A percentile compares a stretch with the other conserved stretches of the same genome.
Evolutionary conservation across 768 basidiomycete species (phyloP).

Genomic region (Phylloporus sp.): DNA sequence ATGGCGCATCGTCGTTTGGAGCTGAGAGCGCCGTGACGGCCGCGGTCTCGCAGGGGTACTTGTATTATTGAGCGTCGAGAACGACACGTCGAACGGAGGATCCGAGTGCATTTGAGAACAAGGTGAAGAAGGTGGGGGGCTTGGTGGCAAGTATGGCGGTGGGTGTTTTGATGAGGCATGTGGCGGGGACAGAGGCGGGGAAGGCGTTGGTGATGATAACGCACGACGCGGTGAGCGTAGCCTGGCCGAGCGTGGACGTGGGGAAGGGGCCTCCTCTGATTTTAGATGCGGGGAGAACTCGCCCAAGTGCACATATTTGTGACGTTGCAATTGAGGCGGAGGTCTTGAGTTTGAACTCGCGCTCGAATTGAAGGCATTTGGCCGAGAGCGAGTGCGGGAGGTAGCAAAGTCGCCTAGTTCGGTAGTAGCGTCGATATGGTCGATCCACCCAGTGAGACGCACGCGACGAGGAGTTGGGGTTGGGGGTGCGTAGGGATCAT

Average conservation of each 20-base stretch:
- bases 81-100: conserved; percentile 21
- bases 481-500: conserved; percentile 16
- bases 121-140: conserved; percentile 7
- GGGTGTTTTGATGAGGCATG: not conserved
- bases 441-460: conserved; percentile 52
- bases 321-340: not conserved
- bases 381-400: conserved; percentile 16
- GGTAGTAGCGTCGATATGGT: conserved; percentile 44
- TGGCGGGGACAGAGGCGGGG: not conserved
- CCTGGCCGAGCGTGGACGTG: not conserved
- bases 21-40: not conserved
- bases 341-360: not conserved
- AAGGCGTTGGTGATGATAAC: too few species aligned
- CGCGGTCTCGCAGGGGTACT: conserved; percentile 28
- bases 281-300: not conserved
- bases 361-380: not conserved
- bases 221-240: not conserved
- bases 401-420: conserved; percentile 50
- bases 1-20: not conserved
- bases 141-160: not conserved
- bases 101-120: conserved; percentile 9
- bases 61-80: conserved; percentile 21
- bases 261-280: not conserved
- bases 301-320: not conserved
- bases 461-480: conserved; percentile 30